Evolutionary conservation across 176 grass and related monocot genomes (phyloP), one percentile per base, ranked within the genome.

Genomic region (Bolboschoenus planiculmis): DNA sequence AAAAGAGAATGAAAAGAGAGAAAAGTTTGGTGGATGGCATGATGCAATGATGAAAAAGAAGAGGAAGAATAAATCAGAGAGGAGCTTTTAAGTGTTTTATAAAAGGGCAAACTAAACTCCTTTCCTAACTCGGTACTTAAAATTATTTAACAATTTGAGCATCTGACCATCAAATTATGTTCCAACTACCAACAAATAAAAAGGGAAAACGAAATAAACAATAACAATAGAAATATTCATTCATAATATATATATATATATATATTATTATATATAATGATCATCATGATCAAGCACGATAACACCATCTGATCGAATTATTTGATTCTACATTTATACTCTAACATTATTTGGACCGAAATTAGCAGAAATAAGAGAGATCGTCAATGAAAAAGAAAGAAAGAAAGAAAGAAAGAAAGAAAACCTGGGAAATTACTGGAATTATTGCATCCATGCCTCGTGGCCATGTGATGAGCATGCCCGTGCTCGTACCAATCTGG

Each of bases 371-470:
- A 60, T 10, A 60, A 60, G 10, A 48, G 46, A 10, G 14, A 48
- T 48, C 14, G 1, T 2, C 46, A 48, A 48, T 48, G 10, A 24
- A 26, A 62, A 7, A 21, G n/a, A 57, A 31, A 0, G 23, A 5
- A 29, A 66, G 13, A 35, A 37, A 18, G 16, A 14, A 51, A 6
- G 39, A 13, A 74, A 15, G 2, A 36, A 59, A 60, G 15, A 24
- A 40, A 81, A 81, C 78, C 78, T 81, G 35, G 55, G 9, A 81
- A 61, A 27, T 61, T 81, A 81, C 18, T 60, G 23, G 78, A 59
- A 61, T 15, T 60, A 81, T 42, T 33, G 78, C 55, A 37, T 61
- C 78, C 78, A 59, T 43, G 78, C 37, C 34, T 55, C 7, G 78
- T 81, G 15, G 78, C 53, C 31, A 24, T 61, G 10, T 81, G 78